Evolutionary conservation across 208 protist species (phyloP).

Genomic region (Leishmania tarentolae): DNA sequence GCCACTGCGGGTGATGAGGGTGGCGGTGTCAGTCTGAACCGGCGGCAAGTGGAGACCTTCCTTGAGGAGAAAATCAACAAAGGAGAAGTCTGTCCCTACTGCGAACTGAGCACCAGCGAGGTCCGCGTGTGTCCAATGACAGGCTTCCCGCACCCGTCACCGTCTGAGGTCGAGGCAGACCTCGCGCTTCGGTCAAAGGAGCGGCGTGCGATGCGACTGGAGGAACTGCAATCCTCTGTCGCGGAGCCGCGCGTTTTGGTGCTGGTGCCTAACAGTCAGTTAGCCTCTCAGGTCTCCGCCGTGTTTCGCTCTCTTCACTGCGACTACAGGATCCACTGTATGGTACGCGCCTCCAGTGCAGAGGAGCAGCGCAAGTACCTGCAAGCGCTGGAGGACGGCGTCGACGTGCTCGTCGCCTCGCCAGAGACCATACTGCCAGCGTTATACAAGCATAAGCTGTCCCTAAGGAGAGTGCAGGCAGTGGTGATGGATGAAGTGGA

Average conservation of each 20-base stretch:
- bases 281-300: constrained; percentile 62
- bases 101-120: constrained; percentile 62
- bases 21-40: constrained; percentile 25
- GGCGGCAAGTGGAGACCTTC: constrained; percentile 56
- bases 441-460: constrained; percentile 72
- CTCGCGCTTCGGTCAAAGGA: constrained; percentile 29
- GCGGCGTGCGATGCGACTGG: constrained; percentile 37
- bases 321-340: constrained; percentile 52
- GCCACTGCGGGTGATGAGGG: constrained; percentile 6
- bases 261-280: constrained; percentile 74
- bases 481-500: constrained; percentile 87
- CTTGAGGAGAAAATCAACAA: constrained; percentile 63
- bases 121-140: constrained; percentile 75
- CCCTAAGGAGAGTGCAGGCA: constrained; percentile 55
- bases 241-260: constrained; percentile 72
- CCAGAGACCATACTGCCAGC: constrained; percentile 78
- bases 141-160: constrained; percentile 60
- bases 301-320: constrained; percentile 52
- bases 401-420: constrained; percentile 76
- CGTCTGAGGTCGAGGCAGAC: constrained; percentile 17
- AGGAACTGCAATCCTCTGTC: constrained; percentile 48
- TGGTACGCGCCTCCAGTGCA: constrained; percentile 66
- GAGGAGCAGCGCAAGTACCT: constrained; percentile 74
- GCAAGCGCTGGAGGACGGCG: constrained; percentile 46
- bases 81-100: constrained; percentile 85